Evolutionary conservation across 495 filamentous ascomycete species (phyloP).

Genomic region (Xylaria venustula): DNA sequence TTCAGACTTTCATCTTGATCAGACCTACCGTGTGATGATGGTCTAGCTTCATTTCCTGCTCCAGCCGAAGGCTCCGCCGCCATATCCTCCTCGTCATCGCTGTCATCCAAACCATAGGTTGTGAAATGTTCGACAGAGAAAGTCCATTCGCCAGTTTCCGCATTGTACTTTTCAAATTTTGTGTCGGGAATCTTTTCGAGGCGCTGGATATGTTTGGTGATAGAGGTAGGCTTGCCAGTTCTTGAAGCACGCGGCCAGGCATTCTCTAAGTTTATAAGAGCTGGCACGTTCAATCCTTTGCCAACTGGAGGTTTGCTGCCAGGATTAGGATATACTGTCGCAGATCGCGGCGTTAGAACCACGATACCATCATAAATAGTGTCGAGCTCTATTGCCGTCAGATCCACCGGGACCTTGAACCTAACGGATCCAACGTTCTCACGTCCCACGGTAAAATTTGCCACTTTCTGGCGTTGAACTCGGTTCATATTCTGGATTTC

Average conservation of each 20-base stretch:
- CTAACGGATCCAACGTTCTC: conserved; percentile 72
- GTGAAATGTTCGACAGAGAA: conserved; percentile 95
- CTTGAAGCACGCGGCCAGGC: conserved; percentile 76
- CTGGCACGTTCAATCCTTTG: conserved; percentile 87
- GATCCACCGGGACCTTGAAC: conserved; percentile 79
- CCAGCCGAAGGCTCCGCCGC: conserved; percentile 25
- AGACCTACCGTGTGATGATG: conserved; percentile 13
- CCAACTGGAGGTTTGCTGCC: conserved; percentile 75
- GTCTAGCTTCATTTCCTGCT: not conserved
- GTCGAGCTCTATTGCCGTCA: conserved; percentile 69
- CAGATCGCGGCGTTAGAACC: conserved; percentile 66
- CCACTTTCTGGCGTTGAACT: conserved; percentile 67
- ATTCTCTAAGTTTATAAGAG: conserved; percentile 78
- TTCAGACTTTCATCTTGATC: conserved; percentile 78
- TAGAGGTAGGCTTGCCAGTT: conserved; percentile 48
- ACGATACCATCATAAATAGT: conserved; percentile 71
- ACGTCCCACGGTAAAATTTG: conserved; percentile 77
- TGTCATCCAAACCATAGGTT: conserved; percentile 88
- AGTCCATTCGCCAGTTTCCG: conserved; percentile 77
- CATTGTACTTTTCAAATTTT: conserved; percentile 74
- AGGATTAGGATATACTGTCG: conserved; percentile 80
- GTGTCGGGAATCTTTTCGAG: conserved; percentile 76
- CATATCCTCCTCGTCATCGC: conserved; percentile 60
- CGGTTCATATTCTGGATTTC: conserved; percentile 73
- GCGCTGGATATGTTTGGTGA: conserved; percentile 78